These are phyloP conservation scores for Nemania sp. DNA, from an alignment of 2,329 filamentous ascomycete genomes.

Conservation along the genomic window DNA sequence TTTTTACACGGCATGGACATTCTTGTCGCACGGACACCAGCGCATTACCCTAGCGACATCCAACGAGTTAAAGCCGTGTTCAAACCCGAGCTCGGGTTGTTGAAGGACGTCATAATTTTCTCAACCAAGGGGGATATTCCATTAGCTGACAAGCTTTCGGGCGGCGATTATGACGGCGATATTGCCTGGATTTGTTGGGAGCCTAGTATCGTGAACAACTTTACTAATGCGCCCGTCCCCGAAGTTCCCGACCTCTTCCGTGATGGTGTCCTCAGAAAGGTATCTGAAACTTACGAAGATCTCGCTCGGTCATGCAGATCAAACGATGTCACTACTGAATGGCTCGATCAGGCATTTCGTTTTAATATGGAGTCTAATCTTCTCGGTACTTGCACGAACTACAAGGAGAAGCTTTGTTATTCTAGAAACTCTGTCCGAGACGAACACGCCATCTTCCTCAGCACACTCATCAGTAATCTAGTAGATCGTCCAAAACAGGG, in stretches of 20 bases:
- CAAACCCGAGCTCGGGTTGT: slow-evolving; percentile 61
- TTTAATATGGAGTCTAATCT: slow-evolving; percentile 61
- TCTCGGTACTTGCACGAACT: slow-evolving; percentile 66
- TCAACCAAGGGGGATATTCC: slow-evolving; percentile 62
- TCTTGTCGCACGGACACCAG: slow-evolving; percentile 70
- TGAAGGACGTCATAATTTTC: slow-evolving; percentile 84
- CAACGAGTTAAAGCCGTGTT: slow-evolving; percentile 67
- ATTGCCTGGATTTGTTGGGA: slow-evolving; percentile 81
- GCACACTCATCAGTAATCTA: slow-evolving; percentile 55
- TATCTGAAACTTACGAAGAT: slow-evolving; percentile 50
- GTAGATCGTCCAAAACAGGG: slow-evolving; percentile 63
- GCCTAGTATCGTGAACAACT: slow-evolving; percentile 64
- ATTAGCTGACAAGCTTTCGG: slow-evolving; percentile 71
- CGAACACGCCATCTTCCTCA: slow-evolving; percentile 50
- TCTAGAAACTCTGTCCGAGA: slow-evolving; percentile 54
- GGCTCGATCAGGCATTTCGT: slow-evolving; percentile 56
- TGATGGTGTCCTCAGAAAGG: slow-evolving; percentile 54
- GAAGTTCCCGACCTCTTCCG: slow-evolving; percentile 48
- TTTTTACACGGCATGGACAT: slow-evolving; percentile 61
- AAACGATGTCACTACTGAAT: slow-evolving; percentile 44
- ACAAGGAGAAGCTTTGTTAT: slow-evolving; percentile 67
- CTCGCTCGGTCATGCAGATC: slow-evolving; percentile 37
- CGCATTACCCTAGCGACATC: slow-evolving; percentile 71
- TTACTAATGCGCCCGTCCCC: slow-evolving; percentile 61
- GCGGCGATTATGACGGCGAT: slow-evolving; percentile 83